Conservation (phyloP, 352 stramenopile genomes). For the Phytopythium boreale region DNA sequence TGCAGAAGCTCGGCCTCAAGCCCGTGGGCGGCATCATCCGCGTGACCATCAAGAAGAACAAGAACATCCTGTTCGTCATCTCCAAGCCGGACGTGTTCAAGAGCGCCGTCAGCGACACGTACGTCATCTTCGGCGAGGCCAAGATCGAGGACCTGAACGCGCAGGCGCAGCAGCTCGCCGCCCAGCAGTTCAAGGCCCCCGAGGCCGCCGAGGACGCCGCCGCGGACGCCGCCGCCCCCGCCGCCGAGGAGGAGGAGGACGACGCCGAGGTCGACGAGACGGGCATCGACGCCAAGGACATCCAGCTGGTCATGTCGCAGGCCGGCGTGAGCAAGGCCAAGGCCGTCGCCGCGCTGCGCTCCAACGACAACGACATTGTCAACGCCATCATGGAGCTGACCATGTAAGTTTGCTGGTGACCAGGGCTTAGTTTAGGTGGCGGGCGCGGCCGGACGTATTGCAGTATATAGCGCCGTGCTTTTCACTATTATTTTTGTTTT, state of each 20-base stretch:
- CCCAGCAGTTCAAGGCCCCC: constrained; percentile 92
- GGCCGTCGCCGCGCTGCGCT: constrained; percentile 96
- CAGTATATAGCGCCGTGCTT: no score
- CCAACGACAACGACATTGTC: constrained; percentile 98
- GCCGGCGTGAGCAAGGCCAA: constrained; percentile 92
- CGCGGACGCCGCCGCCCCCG: constrained; percentile 24
- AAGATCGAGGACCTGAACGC: constrained; percentile 97
- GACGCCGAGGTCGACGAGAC: constrained; percentile 94
- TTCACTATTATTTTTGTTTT: neutral
- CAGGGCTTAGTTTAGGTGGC: no score
- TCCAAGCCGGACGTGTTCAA: constrained; percentile 98
- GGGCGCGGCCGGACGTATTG: no score
- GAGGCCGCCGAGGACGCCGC: constrained; percentile 50
- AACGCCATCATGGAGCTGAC: constrained; percentile 99
- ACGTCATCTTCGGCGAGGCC: constrained; percentile 98
- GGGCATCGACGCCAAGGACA: constrained; percentile 98
- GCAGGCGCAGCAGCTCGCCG: constrained; percentile 81
- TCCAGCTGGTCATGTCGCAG: constrained; percentile 97
- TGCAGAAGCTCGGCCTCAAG: constrained; percentile 99
- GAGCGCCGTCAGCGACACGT: constrained; percentile 92
- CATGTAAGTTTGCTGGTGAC: constrained; percentile 90
- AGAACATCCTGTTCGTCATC: constrained; percentile 97
- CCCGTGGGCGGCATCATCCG: constrained; percentile 94
- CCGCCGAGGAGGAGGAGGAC: constrained; percentile 58
- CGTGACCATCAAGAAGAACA: constrained; percentile 98